Base-by-base conservation (phyloP, 2,329 filamentous ascomycete species). In the Pseudogymnoascus sp. region DNA sequence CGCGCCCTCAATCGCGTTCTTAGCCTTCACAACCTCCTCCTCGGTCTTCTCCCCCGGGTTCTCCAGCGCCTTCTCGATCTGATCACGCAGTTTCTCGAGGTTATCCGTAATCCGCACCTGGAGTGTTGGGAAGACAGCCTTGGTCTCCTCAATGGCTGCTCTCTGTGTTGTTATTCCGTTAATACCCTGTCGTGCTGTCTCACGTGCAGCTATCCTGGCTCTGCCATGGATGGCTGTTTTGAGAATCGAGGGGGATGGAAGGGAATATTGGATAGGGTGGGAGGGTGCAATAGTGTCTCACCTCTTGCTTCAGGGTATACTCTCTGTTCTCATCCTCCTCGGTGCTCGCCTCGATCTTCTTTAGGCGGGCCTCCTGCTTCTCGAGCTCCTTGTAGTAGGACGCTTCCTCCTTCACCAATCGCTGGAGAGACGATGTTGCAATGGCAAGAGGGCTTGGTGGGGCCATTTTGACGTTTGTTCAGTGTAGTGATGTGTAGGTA, bases 381-480 rank as follows among this genome's bases (percentile, higher is more conserved):
- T 83, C 79, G 19, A 93, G 82, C 76, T 99, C 95, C 73, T 89
- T 89, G 80, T 93, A 89, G 78, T 99, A 97, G 70, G 88, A 93
- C 40, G 83, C 80, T 76, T 97, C 91, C 76, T 99, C 95, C 76
- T 96, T 97, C 68, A 96, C 85, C 59, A 97, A 84, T 64, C 95
- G 91, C 70, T 84, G 81, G 68, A 97, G 85, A 19, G 91, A 86
- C 66, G 87, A 85, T 24, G 90, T 95, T 50, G 89, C 86, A 73
- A 97, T 95, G 70, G 85, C 77, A 74, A 97, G 85, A 69, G 87
- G 83, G 1, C 87, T 86, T 50, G 90, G 89, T 33, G 91, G 82
- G 3, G 90, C 82, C 92, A 96, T 96, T 59, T 62, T 66, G 59
- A 40, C n/a, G 19, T 11, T 37, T 3, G 29, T 42, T 40, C 40